Percentiles rank a stretch among this genome's conserved stretches.
These are phyloP conservation scores for Nicotiana attenuata DNA, from an alignment of 257 asterid genomes.

Conservation along the genomic window DNA sequence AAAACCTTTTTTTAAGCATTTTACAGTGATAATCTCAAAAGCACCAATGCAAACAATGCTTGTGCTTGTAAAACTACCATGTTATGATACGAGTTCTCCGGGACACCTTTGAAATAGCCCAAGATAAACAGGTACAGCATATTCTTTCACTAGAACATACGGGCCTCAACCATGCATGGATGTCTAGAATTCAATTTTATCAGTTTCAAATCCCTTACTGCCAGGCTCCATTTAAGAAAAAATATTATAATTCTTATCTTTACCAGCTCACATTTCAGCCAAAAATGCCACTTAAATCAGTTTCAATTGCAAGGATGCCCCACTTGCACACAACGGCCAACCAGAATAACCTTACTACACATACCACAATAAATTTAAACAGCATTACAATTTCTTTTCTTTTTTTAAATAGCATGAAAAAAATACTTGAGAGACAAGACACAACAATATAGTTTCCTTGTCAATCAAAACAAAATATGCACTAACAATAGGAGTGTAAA, in stretches of 20 bases:
- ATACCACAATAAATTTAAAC: background rate
- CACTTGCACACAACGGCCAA: background rate
- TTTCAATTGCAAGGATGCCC: background rate
- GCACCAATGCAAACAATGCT: background rate
- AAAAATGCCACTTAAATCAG: background rate
- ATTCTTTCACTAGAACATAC: background rate
- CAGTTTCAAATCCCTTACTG: background rate
- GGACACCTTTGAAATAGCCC: background rate
- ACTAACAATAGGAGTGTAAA: background rate
- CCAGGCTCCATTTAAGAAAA: background rate
- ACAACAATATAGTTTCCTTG: background rate
- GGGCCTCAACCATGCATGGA: background rate
- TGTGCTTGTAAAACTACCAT: background rate
- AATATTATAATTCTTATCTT: background rate
- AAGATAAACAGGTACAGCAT: background rate
- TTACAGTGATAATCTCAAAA: background rate
- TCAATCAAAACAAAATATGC: background rate
- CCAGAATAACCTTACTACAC: background rate
- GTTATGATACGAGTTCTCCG: background rate
- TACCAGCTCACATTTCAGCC: background rate
- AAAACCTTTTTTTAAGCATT: background rate
- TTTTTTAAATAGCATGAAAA: background rate
- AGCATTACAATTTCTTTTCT: background rate
- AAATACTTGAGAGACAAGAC: background rate
- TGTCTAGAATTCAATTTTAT: background rate